Conservation (phyloP, 1,139 yeast species). For the Scheffersomyces illinoinensis region DNA sequence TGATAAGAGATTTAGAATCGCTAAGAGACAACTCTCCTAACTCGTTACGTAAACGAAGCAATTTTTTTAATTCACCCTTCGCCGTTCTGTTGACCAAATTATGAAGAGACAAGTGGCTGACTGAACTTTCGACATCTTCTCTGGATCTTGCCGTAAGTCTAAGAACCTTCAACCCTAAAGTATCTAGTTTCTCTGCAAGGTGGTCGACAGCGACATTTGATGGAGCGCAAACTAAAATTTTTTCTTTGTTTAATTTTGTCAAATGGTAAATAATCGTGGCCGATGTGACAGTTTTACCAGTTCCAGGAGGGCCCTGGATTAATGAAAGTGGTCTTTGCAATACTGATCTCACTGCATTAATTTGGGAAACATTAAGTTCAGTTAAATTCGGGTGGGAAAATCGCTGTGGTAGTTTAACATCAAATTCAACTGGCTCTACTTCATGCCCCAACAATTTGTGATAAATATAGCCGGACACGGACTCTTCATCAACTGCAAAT, state of each 20-base stretch:
- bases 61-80: conserved; percentile 57
- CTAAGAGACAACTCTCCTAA: conserved; percentile 66
- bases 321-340: conserved; percentile 75
- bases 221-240: conserved; percentile 88
- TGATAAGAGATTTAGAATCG: conserved; percentile 50
- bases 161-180: conserved; percentile 72
- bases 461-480: conserved; percentile 76
- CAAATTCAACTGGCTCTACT: conserved; percentile 63
- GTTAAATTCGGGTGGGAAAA: conserved; percentile 70
- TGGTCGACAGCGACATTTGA: conserved; percentile 96
- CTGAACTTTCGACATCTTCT: conserved; percentile 75
- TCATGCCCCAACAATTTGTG: conserved; percentile 84
- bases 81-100: conserved; percentile 47
- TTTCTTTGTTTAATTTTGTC: conserved; percentile 53
- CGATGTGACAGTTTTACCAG: conserved; percentile 94
- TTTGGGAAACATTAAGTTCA: conserved; percentile 74
- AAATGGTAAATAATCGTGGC: conserved; percentile 86
- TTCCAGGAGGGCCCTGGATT: conserved; percentile 98
- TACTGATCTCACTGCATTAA: conserved; percentile 72
- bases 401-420: conserved; percentile 56
- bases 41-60: conserved; percentile 59
- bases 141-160: conserved; percentile 75
- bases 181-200: conserved; percentile 68
- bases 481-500: conserved; percentile 72
- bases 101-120: conserved; percentile 55